phyloP scores from a whole-genome alignment of 106 monocot genomes.

The Phalaenopsis aphrodite region DNA sequence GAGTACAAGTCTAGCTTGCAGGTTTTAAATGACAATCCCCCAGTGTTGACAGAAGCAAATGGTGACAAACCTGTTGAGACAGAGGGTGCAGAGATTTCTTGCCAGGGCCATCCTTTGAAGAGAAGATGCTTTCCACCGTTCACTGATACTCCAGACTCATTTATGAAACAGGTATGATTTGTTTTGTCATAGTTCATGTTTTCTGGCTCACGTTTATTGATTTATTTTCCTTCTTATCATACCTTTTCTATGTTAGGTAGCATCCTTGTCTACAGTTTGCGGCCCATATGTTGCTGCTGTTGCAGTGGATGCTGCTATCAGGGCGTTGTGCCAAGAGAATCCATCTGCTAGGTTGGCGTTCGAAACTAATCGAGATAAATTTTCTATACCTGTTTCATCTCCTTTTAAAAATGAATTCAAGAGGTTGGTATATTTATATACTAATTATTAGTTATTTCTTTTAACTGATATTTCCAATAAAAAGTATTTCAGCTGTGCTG shows the following conservation, averaged over 20 bases:
- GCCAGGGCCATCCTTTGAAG: constrained; percentile 36
- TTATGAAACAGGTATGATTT: constrained; percentile 55
- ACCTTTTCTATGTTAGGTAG: constrained; percentile 48
- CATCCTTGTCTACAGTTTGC: constrained; percentile 46
- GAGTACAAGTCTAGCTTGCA: constrained; percentile 2
- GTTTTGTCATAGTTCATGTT: background rate
- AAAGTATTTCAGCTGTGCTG: background rate
- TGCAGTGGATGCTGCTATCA: constrained; percentile 61
- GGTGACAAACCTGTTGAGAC: constrained; percentile 11
- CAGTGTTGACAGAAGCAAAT: constrained; percentile 9
- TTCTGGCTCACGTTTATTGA: background rate
- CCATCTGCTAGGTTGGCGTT: constrained; percentile 47
- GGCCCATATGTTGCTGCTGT: constrained; percentile 61
- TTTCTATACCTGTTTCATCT: background rate
- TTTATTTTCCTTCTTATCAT: background rate
- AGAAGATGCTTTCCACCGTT: constrained; percentile 33
- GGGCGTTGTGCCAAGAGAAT: constrained; percentile 51
- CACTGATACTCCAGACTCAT: constrained; percentile 35
- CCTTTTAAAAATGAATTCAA: constrained; percentile 19
- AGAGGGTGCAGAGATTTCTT: constrained; percentile 19
- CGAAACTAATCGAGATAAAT: constrained; percentile 13
- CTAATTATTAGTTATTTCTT: background rate
- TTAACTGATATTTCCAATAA: background rate
- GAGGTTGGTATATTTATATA: constrained; percentile 20
- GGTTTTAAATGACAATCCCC: background rate